These are phyloP conservation scores for Lophiostoma macrostomum DNA, from an alignment of 495 filamentous ascomycete species.

Conservation along the genomic window DNA sequence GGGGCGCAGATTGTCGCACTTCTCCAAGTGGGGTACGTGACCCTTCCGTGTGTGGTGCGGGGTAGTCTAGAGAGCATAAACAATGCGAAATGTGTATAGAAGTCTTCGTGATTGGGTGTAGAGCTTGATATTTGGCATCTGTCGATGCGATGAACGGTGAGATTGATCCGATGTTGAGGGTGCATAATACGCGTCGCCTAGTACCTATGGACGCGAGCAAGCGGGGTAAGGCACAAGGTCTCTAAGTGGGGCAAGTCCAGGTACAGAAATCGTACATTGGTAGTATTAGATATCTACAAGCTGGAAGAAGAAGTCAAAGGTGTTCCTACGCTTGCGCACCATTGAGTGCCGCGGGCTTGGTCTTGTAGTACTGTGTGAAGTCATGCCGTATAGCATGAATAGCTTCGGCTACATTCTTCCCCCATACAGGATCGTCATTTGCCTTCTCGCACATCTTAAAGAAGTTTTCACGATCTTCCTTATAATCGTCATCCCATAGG, in stretches of 20 bases:
- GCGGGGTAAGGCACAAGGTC: too few species aligned
- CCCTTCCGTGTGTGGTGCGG: too few species aligned
- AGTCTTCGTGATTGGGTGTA: too few species aligned
- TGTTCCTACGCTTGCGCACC: slow-evolving; percentile 6
- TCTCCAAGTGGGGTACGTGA: slow-evolving; percentile 11
- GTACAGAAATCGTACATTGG: neutral
- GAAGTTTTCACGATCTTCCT: slow-evolving; percentile 23
- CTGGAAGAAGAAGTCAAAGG: neutral
- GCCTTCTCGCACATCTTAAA: slow-evolving; percentile 30
- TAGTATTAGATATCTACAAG: neutral
- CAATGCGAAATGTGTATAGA: too few species aligned
- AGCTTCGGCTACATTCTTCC: slow-evolving; percentile 16
- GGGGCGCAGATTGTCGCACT: neutral
- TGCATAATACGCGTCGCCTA: too few species aligned
- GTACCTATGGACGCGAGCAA: too few species aligned
- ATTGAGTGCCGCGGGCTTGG: slow-evolving; percentile 8
- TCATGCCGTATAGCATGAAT: slow-evolving; percentile 26
- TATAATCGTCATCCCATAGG: slow-evolving; percentile 16
- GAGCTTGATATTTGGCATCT: too few species aligned
- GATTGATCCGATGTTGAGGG: too few species aligned
- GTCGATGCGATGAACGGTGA: too few species aligned
- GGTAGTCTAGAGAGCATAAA: too few species aligned
- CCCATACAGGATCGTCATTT: slow-evolving; percentile 17
- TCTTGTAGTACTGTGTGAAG: slow-evolving; percentile 31
- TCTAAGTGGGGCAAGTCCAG: too few species aligned